Evolutionary conservation across 305 asterid species (phyloP).

Genomic region (Ruellia speciosa): DNA sequence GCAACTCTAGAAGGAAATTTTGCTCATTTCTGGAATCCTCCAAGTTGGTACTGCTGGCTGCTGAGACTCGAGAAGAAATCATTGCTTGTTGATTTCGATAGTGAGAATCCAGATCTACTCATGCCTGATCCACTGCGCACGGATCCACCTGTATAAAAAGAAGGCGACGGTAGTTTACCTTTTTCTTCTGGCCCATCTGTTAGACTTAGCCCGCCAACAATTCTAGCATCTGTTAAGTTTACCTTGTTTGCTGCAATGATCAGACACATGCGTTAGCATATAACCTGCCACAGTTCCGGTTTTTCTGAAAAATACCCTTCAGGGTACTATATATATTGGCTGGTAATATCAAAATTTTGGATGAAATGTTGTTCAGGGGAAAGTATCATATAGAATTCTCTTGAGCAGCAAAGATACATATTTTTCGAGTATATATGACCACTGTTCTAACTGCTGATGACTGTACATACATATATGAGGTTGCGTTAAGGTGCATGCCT

Average conservation of each 20-base stretch:
- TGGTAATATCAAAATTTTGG: no score
- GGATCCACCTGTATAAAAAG: constrained; percentile 50
- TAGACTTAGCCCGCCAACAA: constrained; percentile 65
- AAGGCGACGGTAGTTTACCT: constrained; percentile 48
- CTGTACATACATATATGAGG: no score
- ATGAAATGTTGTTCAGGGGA: no score
- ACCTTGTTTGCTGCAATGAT: constrained; percentile 67
- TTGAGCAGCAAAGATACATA: no score
- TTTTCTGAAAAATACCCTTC: no score
- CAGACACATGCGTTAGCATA: background rate
- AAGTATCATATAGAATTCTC: no score
- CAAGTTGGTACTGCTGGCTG: constrained; percentile 39
- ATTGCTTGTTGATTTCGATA: constrained; percentile 17
- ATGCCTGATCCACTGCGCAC: constrained; percentile 56
- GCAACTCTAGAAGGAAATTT: background rate
- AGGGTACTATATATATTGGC: no score
- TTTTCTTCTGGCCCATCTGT: constrained; percentile 54
- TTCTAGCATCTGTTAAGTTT: constrained; percentile 76
- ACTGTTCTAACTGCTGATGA: no score
- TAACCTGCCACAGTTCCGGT: background rate
- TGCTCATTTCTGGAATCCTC: constrained; percentile 47
- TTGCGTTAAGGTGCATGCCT: no score
- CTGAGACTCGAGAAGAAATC: constrained; percentile 64
- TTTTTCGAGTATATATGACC: no score
- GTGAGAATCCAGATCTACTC: constrained; percentile 36